Base-by-base conservation (phyloP, 1,139 yeast species). In the Hyphopichia buzzinii region DNA sequence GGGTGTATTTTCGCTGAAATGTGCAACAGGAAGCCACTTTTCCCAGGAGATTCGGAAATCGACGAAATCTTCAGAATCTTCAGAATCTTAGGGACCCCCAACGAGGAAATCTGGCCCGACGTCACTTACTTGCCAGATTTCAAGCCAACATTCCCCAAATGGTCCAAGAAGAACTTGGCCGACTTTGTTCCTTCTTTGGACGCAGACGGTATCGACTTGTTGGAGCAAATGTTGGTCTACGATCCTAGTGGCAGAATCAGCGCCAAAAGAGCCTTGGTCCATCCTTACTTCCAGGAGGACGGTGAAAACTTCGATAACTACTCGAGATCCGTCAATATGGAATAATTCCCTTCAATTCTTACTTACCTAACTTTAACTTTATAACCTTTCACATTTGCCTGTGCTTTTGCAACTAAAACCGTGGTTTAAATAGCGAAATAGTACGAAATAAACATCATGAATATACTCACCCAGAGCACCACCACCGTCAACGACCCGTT, bases 1-100 rank as follows among this genome's bases (percentile, higher is more conserved):
- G 99, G 99, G 16, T 90, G 97, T 62, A 92, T 92, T 39, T 92
- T 94, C 65, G 98, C 97, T 4, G 99, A 92, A 61, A 90, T 92
- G 97, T 92, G 94, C 50, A 88, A 90, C 55, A 75, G 98, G 44
- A 88, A 88, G 61, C 97, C 99, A 8, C 65, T 92, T 35, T 92
- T 92, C 66, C 95, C 97, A 2, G 99, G 98, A 22, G 98, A 92
- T 62, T 87, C 96, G 12, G 98, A 92, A 61, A 92, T 92, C 58
- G 98, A 92, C 60, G 97, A 92, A 67, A 92, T 92, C 49, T 90
- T 92, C 71, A 82, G 94, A 64, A 92, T 94, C 42, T 94, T 94
- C 68, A 74, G 96, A 51, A 72, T 89, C 31, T 70, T 94, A 54
- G 98, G 99, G 29, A 92, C 99, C 7, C 98, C 99, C 30, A 87